Evolutionary conservation across 202 grass and related monocot species (phyloP).

Genomic region (Elaeis oleifera): DNA sequence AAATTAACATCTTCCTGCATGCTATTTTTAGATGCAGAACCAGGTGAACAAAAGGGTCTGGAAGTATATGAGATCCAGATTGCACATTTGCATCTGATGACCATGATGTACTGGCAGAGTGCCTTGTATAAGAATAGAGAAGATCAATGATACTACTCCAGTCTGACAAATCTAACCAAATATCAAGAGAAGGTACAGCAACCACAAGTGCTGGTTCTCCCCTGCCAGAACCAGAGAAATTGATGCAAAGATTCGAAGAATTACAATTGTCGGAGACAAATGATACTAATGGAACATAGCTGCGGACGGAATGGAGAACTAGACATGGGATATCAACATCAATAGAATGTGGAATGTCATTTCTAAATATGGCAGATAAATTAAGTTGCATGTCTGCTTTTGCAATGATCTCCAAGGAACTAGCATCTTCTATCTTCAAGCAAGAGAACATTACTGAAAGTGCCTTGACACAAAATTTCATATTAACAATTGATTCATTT

Average conservation of each 20-base stretch:
- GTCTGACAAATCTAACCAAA: slow-evolving; percentile 78
- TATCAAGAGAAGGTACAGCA: slow-evolving; percentile 47
- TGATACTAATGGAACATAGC: slow-evolving; percentile 38
- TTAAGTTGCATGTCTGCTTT: slow-evolving; percentile 47
- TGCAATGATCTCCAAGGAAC: slow-evolving; percentile 42
- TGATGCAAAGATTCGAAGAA: slow-evolving; percentile 49
- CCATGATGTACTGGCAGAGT: slow-evolving; percentile 20
- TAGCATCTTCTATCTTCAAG: slow-evolving; percentile 37
- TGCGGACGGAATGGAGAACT: slow-evolving; percentile 39
- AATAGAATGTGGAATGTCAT: slow-evolving; percentile 47
- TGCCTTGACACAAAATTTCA: slow-evolving; percentile 54
- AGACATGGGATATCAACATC: slow-evolving; percentile 46
- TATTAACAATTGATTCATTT: slow-evolving; percentile 39
- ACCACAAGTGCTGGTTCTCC: slow-evolving; percentile 46
- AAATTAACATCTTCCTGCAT: slow-evolving; percentile 42
- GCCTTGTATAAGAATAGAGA: slow-evolving; percentile 42
- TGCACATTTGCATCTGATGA: slow-evolving; percentile 18
- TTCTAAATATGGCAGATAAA: slow-evolving; percentile 55
- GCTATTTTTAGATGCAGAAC: slow-evolving; percentile 43
- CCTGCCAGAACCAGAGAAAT: slow-evolving; percentile 31
- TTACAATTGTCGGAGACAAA: slow-evolving; percentile 38
- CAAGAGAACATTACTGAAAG: slow-evolving; percentile 49
- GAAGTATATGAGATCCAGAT: slow-evolving; percentile 22
- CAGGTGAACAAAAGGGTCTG: slow-evolving; percentile 22
- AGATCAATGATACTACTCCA: slow-evolving; percentile 59